phyloP scores from a whole-genome alignment of 2,329 filamentous ascomycete species.

The Fusarium sp. region DNA sequence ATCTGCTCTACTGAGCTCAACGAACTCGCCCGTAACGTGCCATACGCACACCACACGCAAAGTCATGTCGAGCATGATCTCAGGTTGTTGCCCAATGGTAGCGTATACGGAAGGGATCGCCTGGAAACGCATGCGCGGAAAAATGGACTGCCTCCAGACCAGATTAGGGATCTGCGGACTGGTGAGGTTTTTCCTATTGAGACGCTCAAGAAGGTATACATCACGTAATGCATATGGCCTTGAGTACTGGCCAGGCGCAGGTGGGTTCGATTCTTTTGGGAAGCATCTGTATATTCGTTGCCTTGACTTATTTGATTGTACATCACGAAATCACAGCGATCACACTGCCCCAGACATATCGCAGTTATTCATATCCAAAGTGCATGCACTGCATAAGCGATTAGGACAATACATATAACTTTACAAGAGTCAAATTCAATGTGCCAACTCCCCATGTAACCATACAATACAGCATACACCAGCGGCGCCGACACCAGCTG shows the following conservation, averaged over 20 bases:
- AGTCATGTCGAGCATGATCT: constrained; percentile 91
- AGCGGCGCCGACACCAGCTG: constrained; percentile 40
- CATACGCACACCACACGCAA: constrained; percentile 95
- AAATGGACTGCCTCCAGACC: constrained; percentile 74
- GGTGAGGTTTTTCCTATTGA: constrained; percentile 74
- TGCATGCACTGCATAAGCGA: not conserved
- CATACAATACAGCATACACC: constrained; percentile 46
- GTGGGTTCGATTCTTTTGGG: constrained; percentile 1
- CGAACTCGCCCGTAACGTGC: constrained; percentile 86
- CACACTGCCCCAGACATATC: not conserved
- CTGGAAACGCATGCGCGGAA: constrained; percentile 84
- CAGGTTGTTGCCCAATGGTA: constrained; percentile 86
- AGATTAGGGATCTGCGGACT: constrained; percentile 83
- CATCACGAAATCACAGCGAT: constrained; percentile 4
- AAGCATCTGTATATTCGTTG: not conserved
- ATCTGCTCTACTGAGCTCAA: constrained; percentile 98
- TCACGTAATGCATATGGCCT: constrained; percentile 68
- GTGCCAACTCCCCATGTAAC: constrained; percentile 41
- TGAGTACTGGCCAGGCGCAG: not conserved
- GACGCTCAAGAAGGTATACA: constrained; percentile 88
- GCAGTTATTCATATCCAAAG: not conserved
- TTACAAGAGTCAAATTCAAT: constrained; percentile 33
- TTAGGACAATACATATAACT: not conserved
- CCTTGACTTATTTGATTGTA: constrained; percentile 11
- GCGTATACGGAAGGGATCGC: constrained; percentile 83